Base-by-base conservation (phyloP, 805 yeast genomes). In the Candida corydali region DNA sequence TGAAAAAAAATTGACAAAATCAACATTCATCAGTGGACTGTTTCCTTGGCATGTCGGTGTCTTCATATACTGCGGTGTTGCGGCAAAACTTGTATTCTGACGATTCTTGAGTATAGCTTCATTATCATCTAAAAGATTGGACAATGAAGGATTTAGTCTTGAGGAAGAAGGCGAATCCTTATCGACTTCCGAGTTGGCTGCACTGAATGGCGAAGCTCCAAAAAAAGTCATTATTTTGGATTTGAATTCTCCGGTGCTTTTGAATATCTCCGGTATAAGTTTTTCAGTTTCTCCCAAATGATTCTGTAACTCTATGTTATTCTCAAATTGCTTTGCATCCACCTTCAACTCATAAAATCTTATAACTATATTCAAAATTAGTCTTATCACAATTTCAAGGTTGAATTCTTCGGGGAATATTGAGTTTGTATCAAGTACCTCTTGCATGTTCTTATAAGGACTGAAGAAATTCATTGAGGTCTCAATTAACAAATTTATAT, bases 401-500 rank as follows among this genome's bases (percentile, higher is more conserved):
- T 32, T 22, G 11, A 40, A 17, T n/a, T 36, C 41, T 16, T 42
- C 40, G 4, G 27, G 28, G 1, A 34, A 11, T 10, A 10, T 26
- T 5, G 18, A 12, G 11, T 12, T 19, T 10, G 9, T 4, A 8
- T 4, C 15, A 14, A n/a, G n/a, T 5, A 10, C 4, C 10, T 11
- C 8, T 16, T 11, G 12, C 4, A 26, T 26, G 11, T 38, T 26
- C 16, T 23, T 22, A 19, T 28, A 23, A 1, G 27, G 24, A 19
- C 30, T 33, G 29, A 39, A 41, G 17, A 41, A 39, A 15, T 36
- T 28, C 27, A 40, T 35, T 10, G 47, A 39, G n/a, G 36, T 24
- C 9, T 51, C 57, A 34, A 59, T 50, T 26, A 66, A 49, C 25
- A 65, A 40, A 26, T 54, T 45, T 23, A 61, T 43, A 41, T 66